phyloP scores from a whole-genome alignment of 495 filamentous ascomycete species.

The Apiosordaria backusii region DNA sequence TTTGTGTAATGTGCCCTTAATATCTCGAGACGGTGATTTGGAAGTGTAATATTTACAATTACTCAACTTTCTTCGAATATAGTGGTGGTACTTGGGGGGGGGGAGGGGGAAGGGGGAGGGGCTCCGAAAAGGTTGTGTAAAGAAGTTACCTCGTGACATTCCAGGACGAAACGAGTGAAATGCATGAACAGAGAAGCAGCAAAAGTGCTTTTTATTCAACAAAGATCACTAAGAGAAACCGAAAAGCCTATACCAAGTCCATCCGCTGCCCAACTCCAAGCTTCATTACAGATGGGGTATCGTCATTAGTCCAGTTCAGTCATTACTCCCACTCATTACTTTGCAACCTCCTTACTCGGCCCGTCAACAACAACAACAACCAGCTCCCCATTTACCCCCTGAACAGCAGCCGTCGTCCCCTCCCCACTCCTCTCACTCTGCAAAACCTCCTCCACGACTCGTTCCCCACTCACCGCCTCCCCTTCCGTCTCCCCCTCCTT shows the following conservation, averaged over 20 bases:
- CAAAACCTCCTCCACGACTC: conserved; percentile 7
- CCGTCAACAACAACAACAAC: not conserved
- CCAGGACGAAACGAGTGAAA: too few relatives aligned
- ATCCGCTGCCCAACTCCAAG: not conserved
- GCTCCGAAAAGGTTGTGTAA: too few relatives aligned
- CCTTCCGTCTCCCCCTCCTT: conserved; percentile 5
- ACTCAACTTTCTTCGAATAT: too few relatives aligned
- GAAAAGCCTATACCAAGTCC: not conserved
- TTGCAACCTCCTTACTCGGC: not conserved
- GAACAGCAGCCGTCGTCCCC: not conserved
- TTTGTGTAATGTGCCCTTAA: too few relatives aligned
- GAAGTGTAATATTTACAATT: too few relatives aligned
- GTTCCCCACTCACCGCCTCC: conserved; percentile 2
- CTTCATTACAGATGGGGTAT: not conserved
- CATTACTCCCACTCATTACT: not conserved
- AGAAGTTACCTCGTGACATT: too few relatives aligned
- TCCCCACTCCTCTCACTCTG: conserved; percentile 2
- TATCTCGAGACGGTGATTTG: too few relatives aligned
- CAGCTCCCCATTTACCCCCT: not conserved
- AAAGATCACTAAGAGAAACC: not conserved
- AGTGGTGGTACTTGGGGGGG: too few relatives aligned
- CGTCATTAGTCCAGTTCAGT: not conserved
- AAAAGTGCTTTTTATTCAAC: too few relatives aligned
- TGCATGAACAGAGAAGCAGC: too few relatives aligned
- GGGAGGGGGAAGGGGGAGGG: too few relatives aligned